Conservation (phyloP, 73 alveolate genomes). For the Tetrahymena elliotti region DNA sequence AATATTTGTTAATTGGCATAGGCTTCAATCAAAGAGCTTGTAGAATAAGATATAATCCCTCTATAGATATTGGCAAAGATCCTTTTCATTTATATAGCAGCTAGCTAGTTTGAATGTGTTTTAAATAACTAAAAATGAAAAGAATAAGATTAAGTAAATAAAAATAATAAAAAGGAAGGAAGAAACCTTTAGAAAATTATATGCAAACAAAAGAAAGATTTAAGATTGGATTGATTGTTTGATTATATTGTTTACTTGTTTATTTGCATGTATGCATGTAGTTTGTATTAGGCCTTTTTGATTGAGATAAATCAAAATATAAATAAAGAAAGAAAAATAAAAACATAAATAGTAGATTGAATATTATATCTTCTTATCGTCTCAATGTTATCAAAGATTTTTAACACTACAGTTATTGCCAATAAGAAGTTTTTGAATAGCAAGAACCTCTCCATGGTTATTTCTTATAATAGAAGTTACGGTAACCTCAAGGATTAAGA, state of each 20-base stretch:
- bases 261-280: too few species aligned
- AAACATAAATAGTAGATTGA: background rate
- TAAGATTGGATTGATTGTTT: background rate
- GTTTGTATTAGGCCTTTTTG: background rate
- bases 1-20: too few species aligned
- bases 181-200: background rate
- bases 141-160: background rate
- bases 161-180: background rate
- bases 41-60: background rate
- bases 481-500: constrained; percentile 42
- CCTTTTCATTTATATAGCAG: background rate
- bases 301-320: background rate
- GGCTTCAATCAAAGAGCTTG: background rate
- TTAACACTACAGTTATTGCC: background rate
- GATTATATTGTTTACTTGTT: too few species aligned
- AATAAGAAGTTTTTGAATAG: background rate
- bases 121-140: background rate
- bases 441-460: background rate
- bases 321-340: background rate
- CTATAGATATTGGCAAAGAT: background rate
- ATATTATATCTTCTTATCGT: background rate
- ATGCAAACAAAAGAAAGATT: background rate
- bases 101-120: background rate
- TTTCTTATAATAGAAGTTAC: constrained; percentile 1
- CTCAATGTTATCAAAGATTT: background rate